Evolutionary conservation across 2,329 filamentous ascomycete genomes (phyloP).

Genomic region (Cladosporium sp.): DNA sequence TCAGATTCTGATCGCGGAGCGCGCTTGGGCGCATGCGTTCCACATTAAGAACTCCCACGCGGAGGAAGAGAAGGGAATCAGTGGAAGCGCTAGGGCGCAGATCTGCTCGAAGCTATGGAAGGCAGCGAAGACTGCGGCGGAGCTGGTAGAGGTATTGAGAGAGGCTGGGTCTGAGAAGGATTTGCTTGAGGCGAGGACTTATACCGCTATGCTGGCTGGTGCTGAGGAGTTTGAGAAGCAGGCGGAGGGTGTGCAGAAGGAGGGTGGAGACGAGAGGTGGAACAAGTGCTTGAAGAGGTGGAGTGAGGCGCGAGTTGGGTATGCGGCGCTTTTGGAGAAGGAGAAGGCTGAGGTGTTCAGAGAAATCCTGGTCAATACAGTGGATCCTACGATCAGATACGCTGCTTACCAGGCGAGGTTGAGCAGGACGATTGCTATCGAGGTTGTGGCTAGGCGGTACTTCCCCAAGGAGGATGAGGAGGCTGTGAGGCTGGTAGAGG

Average conservation of each 20-base stretch:
- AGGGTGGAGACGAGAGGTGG: constrained; percentile 53
- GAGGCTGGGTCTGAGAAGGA: constrained; percentile 61
- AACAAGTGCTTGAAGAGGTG: constrained; percentile 70
- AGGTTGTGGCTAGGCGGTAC: constrained; percentile 70
- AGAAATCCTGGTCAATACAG: constrained; percentile 77
- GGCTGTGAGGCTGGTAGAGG: constrained; percentile 64
- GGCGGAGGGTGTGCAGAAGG: constrained; percentile 40
- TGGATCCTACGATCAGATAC: constrained; percentile 91
- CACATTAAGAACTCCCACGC: constrained; percentile 81
- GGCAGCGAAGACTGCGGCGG: constrained; percentile 65
- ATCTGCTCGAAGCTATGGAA: constrained; percentile 85
- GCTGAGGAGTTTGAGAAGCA: constrained; percentile 82
- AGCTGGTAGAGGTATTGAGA: constrained; percentile 63
- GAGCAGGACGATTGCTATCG: constrained; percentile 76
- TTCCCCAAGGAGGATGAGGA: constrained; percentile 64
- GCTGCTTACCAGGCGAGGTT: constrained; percentile 89
- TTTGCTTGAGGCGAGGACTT: constrained; percentile 80
- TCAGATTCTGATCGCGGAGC: constrained; percentile 80
- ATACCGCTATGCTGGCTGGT: constrained; percentile 71
- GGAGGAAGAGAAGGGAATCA: constrained; percentile 73
- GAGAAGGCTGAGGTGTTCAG: constrained; percentile 74
- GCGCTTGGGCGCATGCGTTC: constrained; percentile 95
- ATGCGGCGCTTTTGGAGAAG: constrained; percentile 66
- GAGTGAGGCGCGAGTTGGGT: constrained; percentile 74
- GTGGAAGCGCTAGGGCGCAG: constrained; percentile 75